Base-by-base conservation (phyloP, 2,329 filamentous ascomycete genomes). In the Phoma herbarum region DNA sequence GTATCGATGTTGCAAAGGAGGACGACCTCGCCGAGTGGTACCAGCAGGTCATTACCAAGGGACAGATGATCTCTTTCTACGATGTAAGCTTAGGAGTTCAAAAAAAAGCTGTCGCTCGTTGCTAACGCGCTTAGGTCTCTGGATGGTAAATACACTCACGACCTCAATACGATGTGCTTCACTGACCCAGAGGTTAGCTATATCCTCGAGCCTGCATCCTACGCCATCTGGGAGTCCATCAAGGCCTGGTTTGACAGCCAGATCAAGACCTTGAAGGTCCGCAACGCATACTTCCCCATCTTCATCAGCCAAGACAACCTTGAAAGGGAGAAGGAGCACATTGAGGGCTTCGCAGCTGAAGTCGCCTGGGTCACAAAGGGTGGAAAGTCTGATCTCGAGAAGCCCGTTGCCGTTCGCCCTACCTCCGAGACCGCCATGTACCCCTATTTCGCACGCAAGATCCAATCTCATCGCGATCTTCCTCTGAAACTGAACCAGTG, bases 11-110 rank as follows among this genome's bases (percentile, higher is more conserved):
- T 60, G 85, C 86, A 64, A 98, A 97, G 80, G 83, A 89, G 47
- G 89, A 91, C 46, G 92, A 98, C 80, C 95, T 99, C 76, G 85
- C 92, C 49, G 88, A 89, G 79, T 99, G 95, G 95, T 99, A 99
- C 80, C 92, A 97, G 81, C 94, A 99, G 81, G 91, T 98, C 61
- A 90, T 99, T 57, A 88, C 93, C 74, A 99, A 99, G 86, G 92
- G 92, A 70, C 92, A 97, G 77, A 91, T 99, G 90, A 89, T 98
- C 71, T 93, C 97, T 74, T 99, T 97, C 86, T 98, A 97, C 74
- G 91, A 97, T 81, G 94, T 55, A 42, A 55, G 52, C 28, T 43
- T 14, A 12, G n/a, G 14, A 10, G 3, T 7, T 1, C 11, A 25
- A 10, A 20, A 25, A 10, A 20, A 1, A 2, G 16, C 14, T 43